Base-by-base conservation (phyloP, 192 early-diverging fungal genomes). In the Endogone sp. region DNA sequence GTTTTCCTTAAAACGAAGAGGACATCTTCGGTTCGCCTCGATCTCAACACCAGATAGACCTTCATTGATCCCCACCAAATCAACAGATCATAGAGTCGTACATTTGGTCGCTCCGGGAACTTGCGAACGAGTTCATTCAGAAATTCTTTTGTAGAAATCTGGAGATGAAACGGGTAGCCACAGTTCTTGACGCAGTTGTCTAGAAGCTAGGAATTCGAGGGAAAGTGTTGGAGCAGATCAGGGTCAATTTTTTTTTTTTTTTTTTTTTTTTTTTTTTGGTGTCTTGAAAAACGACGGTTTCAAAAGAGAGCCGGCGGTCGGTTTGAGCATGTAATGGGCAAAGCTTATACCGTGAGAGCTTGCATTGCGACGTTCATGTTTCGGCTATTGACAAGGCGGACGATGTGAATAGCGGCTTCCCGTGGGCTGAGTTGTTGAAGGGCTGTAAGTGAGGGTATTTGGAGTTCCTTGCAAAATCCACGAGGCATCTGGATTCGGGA, bases 121-220 rank as follows among this genome's bases (percentile, higher is more conserved):
- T 89, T 82, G 44, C 91, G 85, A 22, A 98, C 95, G 13, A 99
- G 85, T 69, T 95, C 93, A 79, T 97, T 97, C 31, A 99, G 80
- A 75, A 99, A 98, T 72, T 99, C 98, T 70, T 97, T 96, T 32
- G 93, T 90, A 49, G 91, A 92, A 44, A 99, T 89, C 70, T 98
- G 94, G 66, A 96, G 80, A 71, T 99, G 97, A 68, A 99, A 98
- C 2, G 98, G 89, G 75, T 97, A 94, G 0, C 97, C 97, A 75
- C 98, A 99, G 77, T 99, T 99, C 80, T 99, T 99, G 70, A 98
- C 93, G 69, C 95, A 93, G 70, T 94, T 92, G 76, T 99, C 98
- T 25, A 99, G 84, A 4, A 99, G 85, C 90, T 85, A 73, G 13
- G 30, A 57, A n/a, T 11, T 49, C 69, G 29, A 54, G 3, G 62